Evolutionary conservation across 2,329 filamentous ascomycete species (phyloP), one percentile per base, ranked within the genome.

Genomic region (Onygenales sp.): DNA sequence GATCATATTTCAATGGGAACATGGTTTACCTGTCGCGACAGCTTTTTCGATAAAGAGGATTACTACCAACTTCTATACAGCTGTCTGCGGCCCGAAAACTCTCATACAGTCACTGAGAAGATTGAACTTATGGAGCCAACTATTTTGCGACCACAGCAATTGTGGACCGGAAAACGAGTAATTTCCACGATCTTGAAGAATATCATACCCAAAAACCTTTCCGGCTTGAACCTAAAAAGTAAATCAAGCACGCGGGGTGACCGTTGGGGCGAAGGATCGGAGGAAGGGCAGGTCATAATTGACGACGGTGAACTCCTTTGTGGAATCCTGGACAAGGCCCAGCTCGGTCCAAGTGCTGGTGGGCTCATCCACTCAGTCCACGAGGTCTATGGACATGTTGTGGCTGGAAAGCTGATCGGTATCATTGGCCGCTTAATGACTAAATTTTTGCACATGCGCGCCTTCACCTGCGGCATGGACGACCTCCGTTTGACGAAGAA

Each of bases 151-250:
- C 93, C 93, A 0, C 79, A 79, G 42, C 79, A 82, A 33, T 74
- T 90, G 52, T 98, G 93, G 93, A 97, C 91, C 2, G 93, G 93
- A 58, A 98, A 98, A 72, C 93, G 98, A 66, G 79, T 98, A 47
- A 87, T 98, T 57, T 92, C 88, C 3, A 95, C 90, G 0, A 86
- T 98, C 6, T 73, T 98, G 53, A 90, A 89, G 70, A 98, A 98
- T 65, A 91, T 97, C 61, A 86, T 83, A 57, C 93, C 93, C 0
- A 70, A 78, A 9, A 82, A 85, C 58, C 87, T 86, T 61, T 83
- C 85, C 54, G 86, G 88, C 32, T 74, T 97, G 34, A 91, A 84
- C 62, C 82, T 97, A 71, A 82, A 79, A 8, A 87, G 88, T 49
- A 88, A 87, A 63, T 87, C 87, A 2, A 85, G 87, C 48, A 87